Evolutionary conservation across 1,284 basidiomycete species (phyloP), one percentile per base, ranked within the genome.

Genomic region (Ustilago bromivora): DNA sequence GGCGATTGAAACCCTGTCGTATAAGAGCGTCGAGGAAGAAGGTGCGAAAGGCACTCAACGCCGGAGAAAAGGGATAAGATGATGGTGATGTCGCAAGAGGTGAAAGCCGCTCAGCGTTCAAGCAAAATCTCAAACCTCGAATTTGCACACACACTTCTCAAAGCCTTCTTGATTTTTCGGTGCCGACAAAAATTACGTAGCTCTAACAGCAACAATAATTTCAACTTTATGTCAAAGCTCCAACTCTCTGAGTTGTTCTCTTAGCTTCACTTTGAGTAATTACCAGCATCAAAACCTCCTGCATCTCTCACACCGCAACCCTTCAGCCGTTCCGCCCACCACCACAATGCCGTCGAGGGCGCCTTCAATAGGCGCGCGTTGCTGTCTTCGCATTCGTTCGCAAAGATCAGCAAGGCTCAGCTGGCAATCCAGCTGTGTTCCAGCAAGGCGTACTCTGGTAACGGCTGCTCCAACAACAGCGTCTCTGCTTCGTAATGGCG

Each of bases 31-130:
- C 52, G 52, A 54, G 32, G 23, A 15, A 11, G 4, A 54, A 36
- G 52, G 4, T 4, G 4, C 35, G 53, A 34, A 35, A 55, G 53
- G 17, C 19, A 35, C 32, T 55, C 32, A 35, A 38, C 12, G 51
- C 31, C 32, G 9, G 31, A 55, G 36, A 47, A 32, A 65, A 36
- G 53, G 38, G 41, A 28, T 38, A n/a, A 15, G 69, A 49, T 59
- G 64, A 66, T 66, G 69, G 57, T 63, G 69, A 60, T 66, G 52
- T 66, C 59, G 69, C 51, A 71, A 71, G 69, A n/a, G 31, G 57
- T 17, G 34, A 11, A 38, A 52, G 52, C 7, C 40, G 51, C 54
- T 35, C 49, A 23, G 35, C 19, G 23, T 46, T 34, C 34, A 34
- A 59, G 36, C 55, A 69, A 69, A 69, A 64, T 60, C 61, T 69